Percentiles rank a stretch among this genome's conserved stretches.
Evolutionary conservation across 306 rosid species (phyloP).

Genomic region (Quercus variabilis): DNA sequence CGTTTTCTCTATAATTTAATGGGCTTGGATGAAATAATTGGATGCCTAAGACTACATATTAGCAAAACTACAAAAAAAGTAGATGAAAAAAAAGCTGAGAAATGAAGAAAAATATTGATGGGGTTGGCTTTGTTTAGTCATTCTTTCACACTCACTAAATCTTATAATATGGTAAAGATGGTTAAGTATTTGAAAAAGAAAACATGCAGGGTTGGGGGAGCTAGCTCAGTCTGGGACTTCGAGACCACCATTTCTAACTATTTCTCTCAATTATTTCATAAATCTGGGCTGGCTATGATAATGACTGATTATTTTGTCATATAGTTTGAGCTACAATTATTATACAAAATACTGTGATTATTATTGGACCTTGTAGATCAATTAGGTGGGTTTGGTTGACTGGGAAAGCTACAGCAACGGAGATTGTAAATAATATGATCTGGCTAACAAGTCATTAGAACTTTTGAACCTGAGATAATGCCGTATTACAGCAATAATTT

Average conservation of each 20-base stretch:
- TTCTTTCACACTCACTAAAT: constrained; percentile 32
- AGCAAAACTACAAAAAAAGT: constrained; percentile 17
- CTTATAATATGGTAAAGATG: constrained; percentile 33
- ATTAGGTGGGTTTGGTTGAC: constrained; percentile 31
- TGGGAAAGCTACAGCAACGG: constrained; percentile 55
- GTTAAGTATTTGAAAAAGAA: constrained; percentile 32
- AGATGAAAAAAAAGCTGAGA: constrained; percentile 16
- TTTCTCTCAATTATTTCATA: constrained; percentile 55
- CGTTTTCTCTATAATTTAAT: constrained; percentile 17
- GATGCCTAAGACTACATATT: constrained; percentile 21
- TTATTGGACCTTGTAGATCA: constrained; percentile 15
- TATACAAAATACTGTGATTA: background rate
- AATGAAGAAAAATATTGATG: constrained; percentile 16
- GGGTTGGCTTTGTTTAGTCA: constrained; percentile 15
- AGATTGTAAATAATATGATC: constrained; percentile 25
- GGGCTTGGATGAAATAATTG: constrained; percentile 30
- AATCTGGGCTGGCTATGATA: constrained; percentile 44
- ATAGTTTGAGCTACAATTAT: background rate
- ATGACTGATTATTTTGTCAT: constrained; percentile 29
- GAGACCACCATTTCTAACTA: constrained; percentile 51
- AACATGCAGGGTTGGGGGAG: constrained; percentile 19
- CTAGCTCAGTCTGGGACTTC: constrained; percentile 18
- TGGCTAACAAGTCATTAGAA: constrained; percentile 17
- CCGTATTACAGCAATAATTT: constrained; percentile 24
- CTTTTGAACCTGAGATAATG: constrained; percentile 7